These are phyloP conservation scores for Polysphondylium violaceum DNA, from an alignment of 78 protist species.

Conservation along the genomic window DNA sequence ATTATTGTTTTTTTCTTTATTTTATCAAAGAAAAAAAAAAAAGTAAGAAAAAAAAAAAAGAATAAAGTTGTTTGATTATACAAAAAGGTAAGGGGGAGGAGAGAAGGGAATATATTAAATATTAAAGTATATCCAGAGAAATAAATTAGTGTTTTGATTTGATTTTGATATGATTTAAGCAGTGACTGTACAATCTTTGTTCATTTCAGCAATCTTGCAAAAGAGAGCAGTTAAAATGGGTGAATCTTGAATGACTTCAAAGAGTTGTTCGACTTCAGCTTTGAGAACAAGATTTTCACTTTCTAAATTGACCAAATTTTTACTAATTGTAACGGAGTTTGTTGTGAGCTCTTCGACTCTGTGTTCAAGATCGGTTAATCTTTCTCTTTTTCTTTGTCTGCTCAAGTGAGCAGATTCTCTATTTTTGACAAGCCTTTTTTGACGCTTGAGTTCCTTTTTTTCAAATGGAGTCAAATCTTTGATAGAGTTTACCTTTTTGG, in stretches of 20 bases:
- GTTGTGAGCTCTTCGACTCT: slow-evolving; percentile 48
- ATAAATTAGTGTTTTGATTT: no score
- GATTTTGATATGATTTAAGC: no score
- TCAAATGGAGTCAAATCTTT: slow-evolving; percentile 4
- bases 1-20: neutral
- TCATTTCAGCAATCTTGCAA: neutral
- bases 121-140: neutral
- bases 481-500: neutral
- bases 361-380: slow-evolving; percentile 67
- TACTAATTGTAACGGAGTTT: slow-evolving; percentile 12
- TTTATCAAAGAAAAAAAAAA: no score
- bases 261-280: slow-evolving; percentile 58
- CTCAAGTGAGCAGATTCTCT: slow-evolving; percentile 84
- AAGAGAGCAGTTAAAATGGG: slow-evolving; percentile 43
- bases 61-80: neutral
- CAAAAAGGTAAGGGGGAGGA: neutral
- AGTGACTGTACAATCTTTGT: neutral
- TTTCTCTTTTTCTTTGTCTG: slow-evolving; percentile 82
- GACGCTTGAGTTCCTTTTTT: slow-evolving; percentile 73
- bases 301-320: slow-evolving; percentile 23
- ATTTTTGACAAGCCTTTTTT: slow-evolving; percentile 83
- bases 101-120: neutral
- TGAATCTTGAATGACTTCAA: slow-evolving; percentile 63
- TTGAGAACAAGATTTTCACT: slow-evolving; percentile 56
- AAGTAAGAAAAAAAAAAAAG: neutral